Base-by-base conservation (phyloP, 805 yeast genomes). In the Nematodospora valgi region DNA sequence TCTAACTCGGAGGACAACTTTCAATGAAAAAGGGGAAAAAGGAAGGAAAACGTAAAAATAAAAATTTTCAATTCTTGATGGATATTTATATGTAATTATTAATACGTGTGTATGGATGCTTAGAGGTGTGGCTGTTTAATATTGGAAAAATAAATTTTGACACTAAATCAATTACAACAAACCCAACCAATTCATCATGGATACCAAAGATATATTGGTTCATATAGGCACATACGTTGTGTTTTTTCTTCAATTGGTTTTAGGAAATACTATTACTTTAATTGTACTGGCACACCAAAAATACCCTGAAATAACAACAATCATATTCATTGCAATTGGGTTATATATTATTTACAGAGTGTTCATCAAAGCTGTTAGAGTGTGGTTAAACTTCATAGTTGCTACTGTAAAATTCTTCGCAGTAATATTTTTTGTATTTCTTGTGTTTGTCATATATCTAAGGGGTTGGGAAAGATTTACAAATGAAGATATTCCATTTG, bases 1-100 rank as follows among this genome's bases (percentile, higher is more conserved):
- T 51, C 52, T 46, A 41, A 45, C 46, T 49, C 56, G 68, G 68
- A 51, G 60, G 62, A 45, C 64, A 61, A 63, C 68, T 62, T 63
- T 62, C 67, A 45, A 46, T 44, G 44, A 47, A 43, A 39, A 38
- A 43, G 47, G 48, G 37, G 37, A 32, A 23, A 19, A 12, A 32
- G 14, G 21, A 19, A 12, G 14, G 18, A 15, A 18, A n/a, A 27
- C 14, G 20, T 16, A 17, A 27, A 32, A 8, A 29, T 8, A 35
- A 21, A 32, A 36, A 29, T 27, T 21, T 27, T 32, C 37, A 21
- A 24, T 11, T 9, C 27, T n/a, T 32, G 19, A 17, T 4, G 17
- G 10, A 15, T 15, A 16, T 27, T 27, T 15, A n/a, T 16, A 4
- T 30, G n/a, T n/a, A n/a, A n/a, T n/a, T n/a, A n/a, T n/a, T n/a